phyloP scores from a whole-genome alignment of 352 stramenopile genomes.

The Globisporangium radiosum region DNA sequence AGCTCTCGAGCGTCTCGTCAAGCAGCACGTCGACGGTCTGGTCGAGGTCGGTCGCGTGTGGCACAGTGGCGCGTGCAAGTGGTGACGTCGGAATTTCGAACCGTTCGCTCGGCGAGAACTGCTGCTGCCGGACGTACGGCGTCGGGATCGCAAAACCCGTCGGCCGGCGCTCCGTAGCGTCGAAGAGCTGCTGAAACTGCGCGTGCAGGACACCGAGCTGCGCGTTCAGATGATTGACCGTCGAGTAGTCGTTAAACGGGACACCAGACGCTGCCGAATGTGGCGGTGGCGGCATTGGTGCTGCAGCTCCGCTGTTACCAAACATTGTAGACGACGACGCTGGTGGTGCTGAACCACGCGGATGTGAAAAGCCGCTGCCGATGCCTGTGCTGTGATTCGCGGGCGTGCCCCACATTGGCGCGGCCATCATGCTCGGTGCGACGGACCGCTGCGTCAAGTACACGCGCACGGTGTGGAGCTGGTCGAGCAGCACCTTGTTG shows the following conservation, averaged over 20 bases:
- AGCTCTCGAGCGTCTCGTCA: conserved; percentile 20
- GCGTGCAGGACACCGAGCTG: conserved; percentile 45
- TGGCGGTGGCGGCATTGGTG: not conserved
- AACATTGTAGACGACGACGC: not conserved
- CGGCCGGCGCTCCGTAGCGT: conserved; percentile 23
- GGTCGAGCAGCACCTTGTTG: conserved; percentile 52
- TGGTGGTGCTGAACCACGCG: not conserved
- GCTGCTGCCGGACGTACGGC: not conserved
- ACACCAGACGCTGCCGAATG: not conserved
- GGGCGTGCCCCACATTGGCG: not conserved
- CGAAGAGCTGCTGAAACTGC: conserved; percentile 57
- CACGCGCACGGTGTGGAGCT: conserved; percentile 49
- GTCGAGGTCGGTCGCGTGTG: conserved; percentile 12
- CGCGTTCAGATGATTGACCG: conserved; percentile 37
- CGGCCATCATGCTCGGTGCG: conserved; percentile 7
- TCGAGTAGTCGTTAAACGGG: conserved; percentile 23
- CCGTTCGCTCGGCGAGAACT: conserved; percentile 28
- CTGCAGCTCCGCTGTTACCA: too few species aligned
- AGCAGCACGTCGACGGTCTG: conserved; percentile 26
- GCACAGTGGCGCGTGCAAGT: not conserved
- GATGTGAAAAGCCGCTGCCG: not conserved
- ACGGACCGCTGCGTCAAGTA: conserved; percentile 48
- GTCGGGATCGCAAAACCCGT: conserved; percentile 1
- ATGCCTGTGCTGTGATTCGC: not conserved
- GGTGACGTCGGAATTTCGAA: conserved; percentile 33